Base-by-base conservation (phyloP, 2,329 filamentous ascomycete genomes). In the Aspergillus fijiensis region DNA sequence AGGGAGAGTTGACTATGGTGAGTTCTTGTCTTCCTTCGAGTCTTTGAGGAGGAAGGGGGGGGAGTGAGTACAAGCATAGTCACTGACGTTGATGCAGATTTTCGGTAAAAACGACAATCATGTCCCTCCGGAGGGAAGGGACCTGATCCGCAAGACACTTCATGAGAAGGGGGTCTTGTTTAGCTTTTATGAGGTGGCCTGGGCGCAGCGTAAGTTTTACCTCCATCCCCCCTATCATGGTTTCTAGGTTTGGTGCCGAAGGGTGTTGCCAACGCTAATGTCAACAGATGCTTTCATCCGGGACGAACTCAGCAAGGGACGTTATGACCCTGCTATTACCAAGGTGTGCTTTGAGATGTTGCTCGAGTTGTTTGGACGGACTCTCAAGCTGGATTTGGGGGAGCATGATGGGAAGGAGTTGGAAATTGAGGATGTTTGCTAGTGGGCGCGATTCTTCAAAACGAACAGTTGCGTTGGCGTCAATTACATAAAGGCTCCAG, bases 51-150 rank as follows among this genome's bases (percentile, higher is more conserved):
- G 57, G n/a, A 14, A 14, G 39, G 29, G 19, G 10, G 5, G 19
- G 10, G 7, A n/a, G 27, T 52, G 27, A 52, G 83, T 90, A 60
- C 89, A 96, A 86, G 80, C 82, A 62, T 60, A 72, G 16, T 5
- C 5, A 45, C 39, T 45, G 6, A 45, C 65, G 27, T 19, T 42
- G 35, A 16, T 33, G 53, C 57, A 82, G 81, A 96, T 97, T 71
- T 96, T 96, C 73, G 93, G 93, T 56, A 89, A 96, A 76, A 88
- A 89, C 73, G 93, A 97, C 75, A 96, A 88, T 60, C 93, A 97
- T 75, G 92, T 97, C 14, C 91, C 92, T 1, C 87, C 91, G 42
- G 85, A 85, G 47, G 93, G 93, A 2, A 84, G 93, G 19, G 92
- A 96, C 76, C 77, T 96, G 66, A 95, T 96, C 74, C 86, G 92